A percentile compares a stretch with the other conserved stretches of the same genome.
Conservation (phyloP, 1,284 basidiomycete species). For the Anthracocystis walkeri region DNA sequence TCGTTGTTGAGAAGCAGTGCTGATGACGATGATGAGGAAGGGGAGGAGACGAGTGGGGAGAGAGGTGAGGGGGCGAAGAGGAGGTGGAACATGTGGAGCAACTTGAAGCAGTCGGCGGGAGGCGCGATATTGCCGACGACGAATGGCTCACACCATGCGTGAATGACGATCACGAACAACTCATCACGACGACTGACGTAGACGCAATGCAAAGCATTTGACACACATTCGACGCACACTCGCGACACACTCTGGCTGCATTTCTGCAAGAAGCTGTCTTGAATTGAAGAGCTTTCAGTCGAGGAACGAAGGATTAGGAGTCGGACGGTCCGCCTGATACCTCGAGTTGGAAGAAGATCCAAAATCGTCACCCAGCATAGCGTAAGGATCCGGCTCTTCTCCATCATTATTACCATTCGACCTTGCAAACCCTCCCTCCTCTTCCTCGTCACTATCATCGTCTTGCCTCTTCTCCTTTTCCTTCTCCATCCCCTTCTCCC, state of each 20-base stretch:
- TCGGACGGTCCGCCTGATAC: conserved; percentile 25
- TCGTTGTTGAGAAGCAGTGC: conserved; percentile 17
- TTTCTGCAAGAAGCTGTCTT: no score
- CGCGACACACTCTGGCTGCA: neutral
- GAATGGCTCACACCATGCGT: neutral
- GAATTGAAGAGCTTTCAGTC: conserved; percentile 1
- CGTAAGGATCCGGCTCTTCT: conserved; percentile 40
- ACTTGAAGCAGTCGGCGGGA: conserved; percentile 7
- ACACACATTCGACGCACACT: conserved; percentile 1
- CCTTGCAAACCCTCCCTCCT: neutral
- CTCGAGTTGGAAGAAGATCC: conserved; percentile 12
- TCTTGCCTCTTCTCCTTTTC: neutral
- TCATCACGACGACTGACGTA: neutral
- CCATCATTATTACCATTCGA: conserved; percentile 13
- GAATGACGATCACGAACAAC: neutral
- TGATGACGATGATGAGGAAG: conserved; percentile 16
- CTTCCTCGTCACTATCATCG: neutral
- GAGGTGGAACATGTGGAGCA: conserved; percentile 38
- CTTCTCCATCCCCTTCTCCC: neutral
- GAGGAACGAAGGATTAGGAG: conserved; percentile 23
- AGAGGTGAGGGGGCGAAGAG: neutral
- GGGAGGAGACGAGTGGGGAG: neutral
- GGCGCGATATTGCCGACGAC: conserved; percentile 18
- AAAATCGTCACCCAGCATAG: conserved; percentile 47
- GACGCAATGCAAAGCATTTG: neutral